phyloP scores from a whole-genome alignment of 2,329 filamentous ascomycete species.

The Penicillium glabrum region DNA sequence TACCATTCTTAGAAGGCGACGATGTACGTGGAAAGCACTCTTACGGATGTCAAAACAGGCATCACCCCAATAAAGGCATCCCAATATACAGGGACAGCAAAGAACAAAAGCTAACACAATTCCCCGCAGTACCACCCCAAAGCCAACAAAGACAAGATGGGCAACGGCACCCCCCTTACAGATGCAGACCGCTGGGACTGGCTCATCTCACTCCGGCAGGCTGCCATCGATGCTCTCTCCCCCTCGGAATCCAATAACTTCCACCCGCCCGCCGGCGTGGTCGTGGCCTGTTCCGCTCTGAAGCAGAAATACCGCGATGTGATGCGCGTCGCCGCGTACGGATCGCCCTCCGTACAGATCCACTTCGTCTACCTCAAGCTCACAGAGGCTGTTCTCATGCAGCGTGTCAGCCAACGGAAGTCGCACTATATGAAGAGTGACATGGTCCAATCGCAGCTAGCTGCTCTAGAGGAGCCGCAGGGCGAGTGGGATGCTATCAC shows the following conservation, averaged over 20 bases:
- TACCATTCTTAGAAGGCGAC: conserved; percentile 77
- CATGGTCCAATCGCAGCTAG: conserved; percentile 94
- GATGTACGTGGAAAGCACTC: conserved; percentile 55
- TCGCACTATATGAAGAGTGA: conserved; percentile 93
- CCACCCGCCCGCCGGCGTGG: conserved; percentile 68
- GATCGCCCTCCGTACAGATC: conserved; percentile 69
- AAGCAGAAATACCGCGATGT: conserved; percentile 97
- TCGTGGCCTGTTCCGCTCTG: conserved; percentile 91
- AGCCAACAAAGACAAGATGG: conserved; percentile 90
- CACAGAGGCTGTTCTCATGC: conserved; percentile 69
- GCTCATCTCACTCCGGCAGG: conserved; percentile 76
- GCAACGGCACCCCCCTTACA: conserved; percentile 75
- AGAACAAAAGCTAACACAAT: conserved; percentile 10
- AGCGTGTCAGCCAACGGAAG: conserved; percentile 71
- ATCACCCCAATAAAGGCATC: background rate
- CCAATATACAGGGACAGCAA: background rate
- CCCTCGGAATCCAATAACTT: conserved; percentile 38
- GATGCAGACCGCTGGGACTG: conserved; percentile 98
- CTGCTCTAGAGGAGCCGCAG: conserved; percentile 81
- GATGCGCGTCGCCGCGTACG: conserved; percentile 77
- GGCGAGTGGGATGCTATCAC: conserved; percentile 70
- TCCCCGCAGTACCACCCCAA: conserved; percentile 47
- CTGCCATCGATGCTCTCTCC: conserved; percentile 52
- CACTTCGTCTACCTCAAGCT: conserved; percentile 93
- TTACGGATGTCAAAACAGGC: background rate